phyloP scores from a whole-genome alignment of 163 green algal genomes.

The Chlorella variabilis region DNA sequence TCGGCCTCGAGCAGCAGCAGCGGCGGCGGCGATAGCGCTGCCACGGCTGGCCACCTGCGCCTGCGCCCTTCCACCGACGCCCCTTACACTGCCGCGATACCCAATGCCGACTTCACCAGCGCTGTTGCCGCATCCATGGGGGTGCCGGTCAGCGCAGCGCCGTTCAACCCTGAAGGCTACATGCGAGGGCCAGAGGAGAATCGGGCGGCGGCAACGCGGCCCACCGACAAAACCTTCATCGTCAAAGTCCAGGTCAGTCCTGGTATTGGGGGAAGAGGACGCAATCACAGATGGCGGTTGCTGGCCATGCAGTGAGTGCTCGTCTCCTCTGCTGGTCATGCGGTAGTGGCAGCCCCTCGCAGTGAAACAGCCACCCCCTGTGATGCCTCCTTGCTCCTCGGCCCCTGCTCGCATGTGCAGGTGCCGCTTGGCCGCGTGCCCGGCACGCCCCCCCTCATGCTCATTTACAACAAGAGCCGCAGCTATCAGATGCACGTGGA shows the following conservation, averaged over 20 bases:
- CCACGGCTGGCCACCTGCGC: neutral
- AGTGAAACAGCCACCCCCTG: no score
- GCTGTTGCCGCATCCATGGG: neutral
- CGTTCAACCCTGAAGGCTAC: neutral
- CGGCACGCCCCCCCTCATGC: neutral
- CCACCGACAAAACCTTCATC: constrained; percentile 3
- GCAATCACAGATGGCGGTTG: no score
- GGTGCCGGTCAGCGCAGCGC: neutral
- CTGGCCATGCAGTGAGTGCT: no score
- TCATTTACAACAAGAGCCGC: constrained; percentile 32
- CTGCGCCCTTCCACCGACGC: neutral
- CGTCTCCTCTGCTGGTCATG: no score
- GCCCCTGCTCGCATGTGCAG: no score
- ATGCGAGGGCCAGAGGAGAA: neutral
- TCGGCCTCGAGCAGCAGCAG: neutral
- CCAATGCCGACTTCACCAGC: neutral
- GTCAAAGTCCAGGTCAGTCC: constrained; percentile 25
- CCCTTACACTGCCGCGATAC: neutral
- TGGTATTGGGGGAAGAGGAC: no score
- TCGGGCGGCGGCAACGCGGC: neutral
- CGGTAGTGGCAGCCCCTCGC: no score
- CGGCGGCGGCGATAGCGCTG: neutral
- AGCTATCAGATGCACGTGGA: neutral
- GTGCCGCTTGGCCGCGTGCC: neutral
- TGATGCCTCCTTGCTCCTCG: no score